Evolutionary conservation across 2,329 filamentous ascomycete species (phyloP).

Genomic region (Pseudocercospora eumusae): DNA sequence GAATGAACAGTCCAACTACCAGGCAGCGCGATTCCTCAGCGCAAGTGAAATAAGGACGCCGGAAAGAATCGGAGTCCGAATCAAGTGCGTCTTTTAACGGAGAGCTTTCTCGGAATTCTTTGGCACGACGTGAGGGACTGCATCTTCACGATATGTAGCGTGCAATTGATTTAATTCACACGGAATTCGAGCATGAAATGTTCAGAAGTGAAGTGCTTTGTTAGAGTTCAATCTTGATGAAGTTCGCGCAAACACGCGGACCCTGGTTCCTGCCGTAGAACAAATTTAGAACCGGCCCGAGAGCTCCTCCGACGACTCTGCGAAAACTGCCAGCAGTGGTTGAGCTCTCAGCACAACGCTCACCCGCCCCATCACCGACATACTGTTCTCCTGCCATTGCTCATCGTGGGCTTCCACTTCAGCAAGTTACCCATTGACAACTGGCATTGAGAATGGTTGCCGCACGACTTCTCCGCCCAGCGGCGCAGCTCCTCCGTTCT

Average conservation of each 20-base stretch:
- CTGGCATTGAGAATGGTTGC: conserved; percentile 52
- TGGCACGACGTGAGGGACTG: not conserved
- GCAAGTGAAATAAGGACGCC: not conserved
- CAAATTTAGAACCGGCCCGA: conserved; percentile 1
- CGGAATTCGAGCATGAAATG: not conserved
- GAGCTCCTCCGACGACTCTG: not conserved
- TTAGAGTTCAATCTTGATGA: conserved; percentile 8
- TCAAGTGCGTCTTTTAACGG: not conserved
- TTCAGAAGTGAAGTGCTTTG: not conserved
- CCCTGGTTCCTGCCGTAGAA: not conserved
- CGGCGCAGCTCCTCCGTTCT: conserved; percentile 62
- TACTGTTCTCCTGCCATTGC: conserved; percentile 3
- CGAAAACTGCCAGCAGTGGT: conserved; percentile 7
- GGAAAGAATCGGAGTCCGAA: not conserved
- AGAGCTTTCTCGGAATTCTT: not conserved
- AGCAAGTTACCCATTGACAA: conserved; percentile 14
- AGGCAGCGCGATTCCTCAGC: not conserved
- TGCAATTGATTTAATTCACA: not conserved
- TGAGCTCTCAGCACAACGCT: conserved; percentile 13
- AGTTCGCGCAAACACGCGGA: not conserved
- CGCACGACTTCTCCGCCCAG: conserved; percentile 64
- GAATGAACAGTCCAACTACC: too few species aligned
- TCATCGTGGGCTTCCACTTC: conserved; percentile 8
- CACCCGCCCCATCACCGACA: conserved; percentile 6
- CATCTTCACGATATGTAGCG: too few species aligned